Percentiles rank a stretch among this genome's conserved stretches.
Evolutionary conservation across 768 basidiomycete genomes (phyloP).

Genomic region (Coprinopsis marcescibilis): DNA sequence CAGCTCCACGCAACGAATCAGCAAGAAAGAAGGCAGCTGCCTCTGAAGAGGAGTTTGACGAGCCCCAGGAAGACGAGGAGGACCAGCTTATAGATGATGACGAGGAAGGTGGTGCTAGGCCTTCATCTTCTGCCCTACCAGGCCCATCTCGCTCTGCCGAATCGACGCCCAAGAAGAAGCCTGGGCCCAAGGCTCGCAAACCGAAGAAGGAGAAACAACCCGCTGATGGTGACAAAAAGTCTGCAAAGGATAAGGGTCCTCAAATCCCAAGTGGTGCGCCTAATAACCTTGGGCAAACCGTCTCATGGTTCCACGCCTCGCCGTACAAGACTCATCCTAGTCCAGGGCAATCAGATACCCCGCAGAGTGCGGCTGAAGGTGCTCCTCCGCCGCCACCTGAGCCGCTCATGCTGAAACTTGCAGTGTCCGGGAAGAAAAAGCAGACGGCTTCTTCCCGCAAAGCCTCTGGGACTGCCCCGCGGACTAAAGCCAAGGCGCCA

Average conservation of each 20-base stretch:
- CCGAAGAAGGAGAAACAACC: constrained; percentile 49
- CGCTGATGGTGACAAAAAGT: constrained; percentile 38
- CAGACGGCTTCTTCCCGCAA: constrained; percentile 35
- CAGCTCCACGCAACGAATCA: constrained; percentile 16
- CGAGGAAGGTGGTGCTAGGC: constrained; percentile 24
- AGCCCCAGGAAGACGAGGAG: constrained; percentile 67
- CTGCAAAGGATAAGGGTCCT: constrained; percentile 37
- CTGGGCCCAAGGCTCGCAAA: constrained; percentile 40
- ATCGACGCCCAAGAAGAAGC: constrained; percentile 42
- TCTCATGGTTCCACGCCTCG: constrained; percentile 35
- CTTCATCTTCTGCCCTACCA: constrained; percentile 23
- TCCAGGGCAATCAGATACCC: constrained; percentile 19
- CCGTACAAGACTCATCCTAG: constrained; percentile 31
- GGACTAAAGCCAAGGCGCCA: constrained; percentile 29
- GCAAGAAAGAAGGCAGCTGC: constrained; percentile 14
- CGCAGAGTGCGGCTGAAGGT: constrained; percentile 16
- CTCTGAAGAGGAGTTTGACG: constrained; percentile 32
- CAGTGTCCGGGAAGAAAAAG: constrained; percentile 43
- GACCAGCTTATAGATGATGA: constrained; percentile 72
- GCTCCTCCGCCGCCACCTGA: constrained; percentile 8
- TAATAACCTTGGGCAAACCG: constrained; percentile 32
- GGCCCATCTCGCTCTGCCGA: constrained; percentile 24
- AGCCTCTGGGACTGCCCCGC: constrained; percentile 31
- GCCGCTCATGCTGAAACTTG: constrained; percentile 18
- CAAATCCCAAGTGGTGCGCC: constrained; percentile 28